A percentile compares a stretch with the other conserved stretches of the same genome.
phyloP scores from a whole-genome alignment of 2,329 filamentous ascomycete species.

The Simplicillium aogashimaense region DNA sequence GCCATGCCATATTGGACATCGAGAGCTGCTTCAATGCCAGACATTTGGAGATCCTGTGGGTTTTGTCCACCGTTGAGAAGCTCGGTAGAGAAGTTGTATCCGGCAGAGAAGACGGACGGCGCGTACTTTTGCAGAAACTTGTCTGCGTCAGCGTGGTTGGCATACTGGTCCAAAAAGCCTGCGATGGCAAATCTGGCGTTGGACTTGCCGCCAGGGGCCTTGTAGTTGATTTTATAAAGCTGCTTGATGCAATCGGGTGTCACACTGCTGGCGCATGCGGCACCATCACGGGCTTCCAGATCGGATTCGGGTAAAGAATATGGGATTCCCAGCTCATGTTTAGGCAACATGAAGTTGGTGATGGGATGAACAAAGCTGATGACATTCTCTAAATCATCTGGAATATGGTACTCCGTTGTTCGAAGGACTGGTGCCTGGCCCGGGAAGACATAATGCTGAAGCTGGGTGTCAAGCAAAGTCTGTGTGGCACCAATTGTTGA shows the following conservation, averaged over 20 bases:
- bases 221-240: slow-evolving; percentile 34
- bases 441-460: slow-evolving; percentile 31
- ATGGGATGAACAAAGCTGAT: slow-evolving; percentile 39
- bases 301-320: slow-evolving; percentile 3
- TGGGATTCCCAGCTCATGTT: slow-evolving; percentile 12
- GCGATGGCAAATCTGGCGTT: slow-evolving; percentile 32
- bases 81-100: slow-evolving; percentile 29
- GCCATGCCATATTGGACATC: slow-evolving; percentile 39
- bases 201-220: slow-evolving; percentile 17
- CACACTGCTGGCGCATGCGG: slow-evolving; percentile 20
- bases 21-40: slow-evolving; percentile 35
- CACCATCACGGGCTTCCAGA: slow-evolving; percentile 13
- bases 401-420: slow-evolving; percentile 33
- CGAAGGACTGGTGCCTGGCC: slow-evolving; percentile 27
- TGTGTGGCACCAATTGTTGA: slow-evolving; percentile 28
- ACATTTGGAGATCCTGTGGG: slow-evolving; percentile 22
- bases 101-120: slow-evolving; percentile 22
- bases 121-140: slow-evolving; percentile 25
- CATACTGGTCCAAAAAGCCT: slow-evolving; percentile 39
- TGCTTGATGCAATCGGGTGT: slow-evolving; percentile 30
- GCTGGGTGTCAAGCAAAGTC: slow-evolving; percentile 27
- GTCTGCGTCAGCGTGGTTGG: slow-evolving; percentile 30
- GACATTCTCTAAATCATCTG: slow-evolving; percentile 23
- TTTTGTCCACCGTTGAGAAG: slow-evolving; percentile 34
- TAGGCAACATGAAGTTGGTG: slow-evolving; percentile 37